phyloP scores from a whole-genome alignment of 768 basidiomycete genomes.

The Leccinum uliginosum region DNA sequence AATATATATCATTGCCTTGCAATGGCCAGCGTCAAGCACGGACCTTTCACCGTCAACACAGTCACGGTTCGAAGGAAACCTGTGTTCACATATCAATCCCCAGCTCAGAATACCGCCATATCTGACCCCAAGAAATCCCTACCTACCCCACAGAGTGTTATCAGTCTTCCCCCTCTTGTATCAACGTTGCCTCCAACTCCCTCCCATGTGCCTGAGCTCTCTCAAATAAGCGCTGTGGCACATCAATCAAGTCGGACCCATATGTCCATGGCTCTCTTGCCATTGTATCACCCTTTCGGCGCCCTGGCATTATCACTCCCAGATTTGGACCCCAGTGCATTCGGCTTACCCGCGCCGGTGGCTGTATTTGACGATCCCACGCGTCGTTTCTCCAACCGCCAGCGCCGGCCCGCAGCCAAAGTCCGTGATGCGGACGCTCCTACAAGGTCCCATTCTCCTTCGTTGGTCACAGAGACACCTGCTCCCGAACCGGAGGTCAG shows the following conservation, averaged over 20 bases:
- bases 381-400: constrained; percentile 41
- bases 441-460: constrained; percentile 7
- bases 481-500: constrained; percentile 30
- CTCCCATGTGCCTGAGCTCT: constrained; percentile 9
- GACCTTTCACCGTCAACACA: constrained; percentile 6
- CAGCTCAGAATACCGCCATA: constrained; percentile 34
- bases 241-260: constrained; percentile 17
- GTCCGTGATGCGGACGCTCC: constrained; percentile 44
- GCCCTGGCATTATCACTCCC: constrained; percentile 61
- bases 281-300: constrained; percentile 67
- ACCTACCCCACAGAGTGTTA: constrained; percentile 15
- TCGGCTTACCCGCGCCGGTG: constrained; percentile 52
- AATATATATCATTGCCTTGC: constrained; percentile 9
- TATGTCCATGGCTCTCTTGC: constrained; percentile 44
- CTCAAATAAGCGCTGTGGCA: constrained; percentile 12
- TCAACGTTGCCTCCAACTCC: constrained; percentile 13
- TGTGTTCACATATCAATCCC: constrained; percentile 53
- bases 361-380: constrained; percentile 41
- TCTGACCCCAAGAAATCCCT: constrained; percentile 20
- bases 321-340: constrained; percentile 51
- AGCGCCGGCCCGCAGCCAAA: constrained; percentile 47
- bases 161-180: constrained; percentile 7
- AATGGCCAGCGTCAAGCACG: constrained; percentile 24
- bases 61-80: constrained; percentile 52
- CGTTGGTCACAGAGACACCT: constrained; percentile 2